These are phyloP conservation scores for Neurospora discreta DNA, from an alignment of 495 filamentous ascomycete species.

Conservation along the genomic window DNA sequence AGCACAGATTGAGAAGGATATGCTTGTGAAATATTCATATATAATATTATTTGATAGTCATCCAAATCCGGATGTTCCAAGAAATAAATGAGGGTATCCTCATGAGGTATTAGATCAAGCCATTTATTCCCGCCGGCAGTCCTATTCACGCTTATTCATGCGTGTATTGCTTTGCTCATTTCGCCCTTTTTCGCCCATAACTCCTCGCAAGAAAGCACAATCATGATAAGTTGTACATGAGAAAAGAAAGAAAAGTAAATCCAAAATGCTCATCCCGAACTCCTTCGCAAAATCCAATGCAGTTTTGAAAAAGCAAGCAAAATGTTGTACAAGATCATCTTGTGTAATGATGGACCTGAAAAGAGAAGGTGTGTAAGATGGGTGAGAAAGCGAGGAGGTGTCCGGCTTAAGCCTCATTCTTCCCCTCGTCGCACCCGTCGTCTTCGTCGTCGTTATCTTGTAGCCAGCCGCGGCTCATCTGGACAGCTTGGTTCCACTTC, in stretches of 20 bases:
- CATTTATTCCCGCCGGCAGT: not conserved
- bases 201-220: not conserved
- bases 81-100: not conserved
- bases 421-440: not conserved
- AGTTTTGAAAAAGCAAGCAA: not conserved
- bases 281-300: not conserved
- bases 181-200: not conserved
- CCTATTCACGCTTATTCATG: not conserved
- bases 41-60: not conserved
- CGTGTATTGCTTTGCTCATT: not conserved
- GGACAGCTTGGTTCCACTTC: conserved; percentile 76
- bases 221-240: not conserved
- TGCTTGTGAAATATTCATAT: too few species aligned
- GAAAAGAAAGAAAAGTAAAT: not conserved
- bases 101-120: not conserved
- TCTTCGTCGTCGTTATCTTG: conserved; percentile 11
- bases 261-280: not conserved
- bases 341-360: not conserved
- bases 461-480: conserved; percentile 84
- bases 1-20: too few species aligned
- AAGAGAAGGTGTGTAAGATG: not conserved
- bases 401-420: not conserved
- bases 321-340: not conserved
- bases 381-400: not conserved
- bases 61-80: not conserved